Evolutionary conservation across 495 filamentous ascomycete genomes (phyloP).

Genomic region (Podospora pseudopauciseta): DNA sequence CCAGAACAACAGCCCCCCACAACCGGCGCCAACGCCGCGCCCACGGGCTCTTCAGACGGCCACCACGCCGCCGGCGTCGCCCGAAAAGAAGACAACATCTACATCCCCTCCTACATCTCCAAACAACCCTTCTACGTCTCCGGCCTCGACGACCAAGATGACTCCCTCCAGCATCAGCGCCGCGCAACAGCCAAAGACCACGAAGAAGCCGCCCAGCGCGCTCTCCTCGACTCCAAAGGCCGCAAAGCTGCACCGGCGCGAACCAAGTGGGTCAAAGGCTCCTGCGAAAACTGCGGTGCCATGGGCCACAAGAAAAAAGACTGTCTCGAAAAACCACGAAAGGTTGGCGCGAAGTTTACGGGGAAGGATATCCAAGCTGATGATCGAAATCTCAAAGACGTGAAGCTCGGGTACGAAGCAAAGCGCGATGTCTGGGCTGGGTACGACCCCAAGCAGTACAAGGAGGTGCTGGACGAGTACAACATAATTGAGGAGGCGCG

Average conservation of each 20-base stretch:
- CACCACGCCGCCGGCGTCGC: slow-evolving; percentile 39
- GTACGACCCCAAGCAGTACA: slow-evolving; percentile 86
- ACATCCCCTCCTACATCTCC: slow-evolving; percentile 97
- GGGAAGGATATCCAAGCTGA: slow-evolving; percentile 92
- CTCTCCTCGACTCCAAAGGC: slow-evolving; percentile 53
- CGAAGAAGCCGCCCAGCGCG: slow-evolving; percentile 56
- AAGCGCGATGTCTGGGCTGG: slow-evolving; percentile 98
- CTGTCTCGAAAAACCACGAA: slow-evolving; percentile 84
- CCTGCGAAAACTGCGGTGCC: slow-evolving; percentile 96
- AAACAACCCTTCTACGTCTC: slow-evolving; percentile 96
- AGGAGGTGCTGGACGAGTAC: slow-evolving; percentile 80
- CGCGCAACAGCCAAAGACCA: slow-evolving; percentile 64
- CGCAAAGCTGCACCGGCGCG: slow-evolving; percentile 75
- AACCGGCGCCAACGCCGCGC: slow-evolving; percentile 12
- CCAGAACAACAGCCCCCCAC: slow-evolving; percentile 17
- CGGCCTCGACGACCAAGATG: slow-evolving; percentile 68
- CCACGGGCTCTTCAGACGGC: neutral
- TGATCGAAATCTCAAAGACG: slow-evolving; percentile 83
- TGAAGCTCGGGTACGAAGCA: slow-evolving; percentile 92
- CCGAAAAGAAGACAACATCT: slow-evolving; percentile 88
- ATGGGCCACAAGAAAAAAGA: slow-evolving; percentile 95
- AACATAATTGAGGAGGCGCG: slow-evolving; percentile 81
- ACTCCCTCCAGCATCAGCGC: slow-evolving; percentile 97
- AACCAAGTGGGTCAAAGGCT: slow-evolving; percentile 95
- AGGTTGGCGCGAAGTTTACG: slow-evolving; percentile 87